These are phyloP conservation scores for Alternaria ethzedia DNA, from an alignment of 2,329 filamentous ascomycete genomes.

Conservation along the genomic window DNA sequence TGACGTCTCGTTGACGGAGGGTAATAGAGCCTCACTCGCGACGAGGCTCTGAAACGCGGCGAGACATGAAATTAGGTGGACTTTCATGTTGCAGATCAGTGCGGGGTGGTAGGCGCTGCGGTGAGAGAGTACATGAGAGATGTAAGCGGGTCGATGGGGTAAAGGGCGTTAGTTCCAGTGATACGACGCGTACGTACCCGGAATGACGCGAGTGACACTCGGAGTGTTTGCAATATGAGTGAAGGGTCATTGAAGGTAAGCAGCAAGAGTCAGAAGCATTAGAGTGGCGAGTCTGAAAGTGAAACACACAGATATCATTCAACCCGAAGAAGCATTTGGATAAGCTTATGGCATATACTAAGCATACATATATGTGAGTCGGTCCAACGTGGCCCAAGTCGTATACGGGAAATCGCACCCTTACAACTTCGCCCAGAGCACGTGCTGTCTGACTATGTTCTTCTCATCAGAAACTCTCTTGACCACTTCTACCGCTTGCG, in stretches of 20 bases:
- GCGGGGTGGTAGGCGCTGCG: background rate
- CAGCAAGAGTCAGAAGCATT: background rate
- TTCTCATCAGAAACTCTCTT: conserved; percentile 5
- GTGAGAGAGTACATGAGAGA: background rate
- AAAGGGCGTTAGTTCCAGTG: background rate
- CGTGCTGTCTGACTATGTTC: conserved; percentile 7
- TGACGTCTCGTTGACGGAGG: background rate
- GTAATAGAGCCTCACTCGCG: background rate
- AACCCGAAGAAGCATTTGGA: accelerated
- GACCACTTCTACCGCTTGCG: background rate
- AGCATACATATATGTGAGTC: background rate
- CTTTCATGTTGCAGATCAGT: background rate
- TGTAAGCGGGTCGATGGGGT: background rate
- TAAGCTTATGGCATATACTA: background rate
- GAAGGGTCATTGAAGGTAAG: background rate
- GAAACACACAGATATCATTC: background rate
- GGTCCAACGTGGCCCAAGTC: background rate
- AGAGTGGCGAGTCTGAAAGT: background rate
- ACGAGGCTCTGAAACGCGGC: background rate
- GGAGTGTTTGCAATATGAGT: background rate
- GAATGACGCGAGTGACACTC: background rate
- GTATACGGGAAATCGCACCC: background rate
- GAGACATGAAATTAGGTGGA: background rate
- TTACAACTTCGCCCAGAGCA: background rate
- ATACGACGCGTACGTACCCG: background rate